phyloP scores from a whole-genome alignment of 148 eudicot genomes.

The Vaccinium corymbosum region DNA sequence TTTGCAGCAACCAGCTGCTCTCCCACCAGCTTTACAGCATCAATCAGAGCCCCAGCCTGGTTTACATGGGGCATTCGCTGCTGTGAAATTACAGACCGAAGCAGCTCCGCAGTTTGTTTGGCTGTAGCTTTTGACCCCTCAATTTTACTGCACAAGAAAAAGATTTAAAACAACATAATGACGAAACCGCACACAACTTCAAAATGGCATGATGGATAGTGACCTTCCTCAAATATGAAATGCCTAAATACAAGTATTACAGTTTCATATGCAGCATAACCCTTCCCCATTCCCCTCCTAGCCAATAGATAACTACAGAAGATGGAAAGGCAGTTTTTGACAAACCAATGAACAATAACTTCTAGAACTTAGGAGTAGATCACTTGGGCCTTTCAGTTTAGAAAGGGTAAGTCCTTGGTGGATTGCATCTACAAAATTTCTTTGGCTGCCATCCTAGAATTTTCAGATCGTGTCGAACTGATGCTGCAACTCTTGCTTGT shows the following conservation, averaged over 20 bases:
- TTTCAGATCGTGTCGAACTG: no score
- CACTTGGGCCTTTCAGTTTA: no score
- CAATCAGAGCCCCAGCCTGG: constrained; percentile 76
- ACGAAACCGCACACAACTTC: neutral
- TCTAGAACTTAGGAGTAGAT: neutral
- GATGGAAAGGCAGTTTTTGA: neutral
- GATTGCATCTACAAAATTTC: no score
- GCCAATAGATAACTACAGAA: neutral
- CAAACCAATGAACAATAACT: neutral
- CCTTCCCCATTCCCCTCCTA: neutral
- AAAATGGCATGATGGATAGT: neutral
- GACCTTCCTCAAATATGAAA: neutral
- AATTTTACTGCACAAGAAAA: constrained; percentile 51
- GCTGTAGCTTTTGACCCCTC: constrained; percentile 93
- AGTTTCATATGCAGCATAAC: neutral
- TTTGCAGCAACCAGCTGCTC: constrained; percentile 81
- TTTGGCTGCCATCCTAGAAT: no score
- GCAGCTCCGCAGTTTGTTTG: constrained; percentile 81
- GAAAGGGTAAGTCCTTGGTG: no score
- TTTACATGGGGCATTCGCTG: constrained; percentile 72
- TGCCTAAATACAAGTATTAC: neutral
- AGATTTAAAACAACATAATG: neutral
- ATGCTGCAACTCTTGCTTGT: no score
- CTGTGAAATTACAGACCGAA: constrained; percentile 86
- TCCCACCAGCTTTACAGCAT: constrained; percentile 71